phyloP scores from a whole-genome alignment of 2,329 filamentous ascomycete genomes.

The Aureobasidium sp. region DNA sequence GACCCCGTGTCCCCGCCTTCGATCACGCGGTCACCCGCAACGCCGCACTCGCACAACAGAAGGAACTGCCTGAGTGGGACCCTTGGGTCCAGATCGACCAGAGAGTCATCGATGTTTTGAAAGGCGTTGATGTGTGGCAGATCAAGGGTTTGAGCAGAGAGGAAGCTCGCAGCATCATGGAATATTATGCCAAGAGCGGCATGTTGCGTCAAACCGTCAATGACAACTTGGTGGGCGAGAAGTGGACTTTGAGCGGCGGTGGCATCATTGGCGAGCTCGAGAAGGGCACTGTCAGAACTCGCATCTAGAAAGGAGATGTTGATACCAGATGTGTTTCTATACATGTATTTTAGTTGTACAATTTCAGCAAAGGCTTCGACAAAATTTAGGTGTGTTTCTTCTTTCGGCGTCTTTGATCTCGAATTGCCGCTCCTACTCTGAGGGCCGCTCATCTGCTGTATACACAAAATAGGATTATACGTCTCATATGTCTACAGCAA shows the following conservation, averaged over 20 bases:
- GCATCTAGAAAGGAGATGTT: background rate
- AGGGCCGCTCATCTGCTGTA: too few relatives aligned
- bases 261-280: slow-evolving; percentile 84
- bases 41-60: slow-evolving; percentile 23
- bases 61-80: slow-evolving; percentile 40
- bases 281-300: slow-evolving; percentile 46
- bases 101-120: slow-evolving; percentile 43
- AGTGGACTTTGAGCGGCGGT: slow-evolving; percentile 75
- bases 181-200: slow-evolving; percentile 88
- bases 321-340: slow-evolving; percentile 7
- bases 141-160: slow-evolving; percentile 63
- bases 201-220: slow-evolving; percentile 65
- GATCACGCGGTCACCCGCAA: slow-evolving; percentile 35
- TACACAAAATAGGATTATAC: too few relatives aligned
- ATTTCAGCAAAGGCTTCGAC: background rate
- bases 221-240: slow-evolving; percentile 65
- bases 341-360: slow-evolving; percentile 10
- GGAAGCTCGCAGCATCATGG: slow-evolving; percentile 74
- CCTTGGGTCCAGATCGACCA: slow-evolving; percentile 48
- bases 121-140: slow-evolving; percentile 43
- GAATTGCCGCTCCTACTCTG: too few relatives aligned
- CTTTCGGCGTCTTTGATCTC: too few relatives aligned
- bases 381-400: background rate
- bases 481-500: too few relatives aligned
- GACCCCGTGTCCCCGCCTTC: slow-evolving; percentile 56